phyloP scores from a whole-genome alignment of 2,329 filamentous ascomycete species.

The Aspergillus sp. region DNA sequence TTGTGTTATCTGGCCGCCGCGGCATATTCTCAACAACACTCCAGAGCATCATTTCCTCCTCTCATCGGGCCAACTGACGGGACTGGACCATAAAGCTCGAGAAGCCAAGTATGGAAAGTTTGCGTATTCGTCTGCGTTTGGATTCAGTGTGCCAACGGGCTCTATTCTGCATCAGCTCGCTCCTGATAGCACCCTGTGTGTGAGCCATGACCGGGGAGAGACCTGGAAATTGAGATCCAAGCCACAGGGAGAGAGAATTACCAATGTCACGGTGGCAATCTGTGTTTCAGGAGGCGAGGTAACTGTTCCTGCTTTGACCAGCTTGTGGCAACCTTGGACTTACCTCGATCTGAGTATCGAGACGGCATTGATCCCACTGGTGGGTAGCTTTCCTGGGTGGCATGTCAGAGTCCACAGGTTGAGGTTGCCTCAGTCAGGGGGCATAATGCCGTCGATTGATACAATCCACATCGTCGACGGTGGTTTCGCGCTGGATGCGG shows the following conservation, averaged over 20 bases:
- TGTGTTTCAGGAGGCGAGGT: too few species aligned
- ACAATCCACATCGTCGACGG: slow-evolving; percentile 1
- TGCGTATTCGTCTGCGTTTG: slow-evolving; percentile 49
- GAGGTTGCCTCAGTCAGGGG: not conserved
- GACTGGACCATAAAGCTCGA: slow-evolving; percentile 38
- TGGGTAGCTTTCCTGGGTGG: slow-evolving; percentile 15
- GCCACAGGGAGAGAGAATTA: slow-evolving; percentile 5
- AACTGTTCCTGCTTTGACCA: not conserved
- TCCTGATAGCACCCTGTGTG: slow-evolving; percentile 37
- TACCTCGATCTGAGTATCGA: slow-evolving; percentile 10
- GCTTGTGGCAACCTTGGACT: slow-evolving; percentile 17
- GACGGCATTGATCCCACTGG: slow-evolving; percentile 13
- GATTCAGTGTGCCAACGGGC: slow-evolving; percentile 44
- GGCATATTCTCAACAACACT: slow-evolving; percentile 47
- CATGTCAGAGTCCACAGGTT: slow-evolving; percentile 17
- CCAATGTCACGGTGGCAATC: not conserved
- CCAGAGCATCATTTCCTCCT: slow-evolving; percentile 44
- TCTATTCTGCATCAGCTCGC: slow-evolving; percentile 39
- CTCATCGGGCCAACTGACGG: slow-evolving; percentile 39
- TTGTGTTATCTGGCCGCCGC: slow-evolving; percentile 23
- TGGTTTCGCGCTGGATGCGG: slow-evolving; percentile 5
- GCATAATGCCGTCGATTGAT: not conserved
- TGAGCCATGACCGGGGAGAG: slow-evolving; percentile 38
- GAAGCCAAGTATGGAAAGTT: slow-evolving; percentile 50
- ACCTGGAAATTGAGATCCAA: slow-evolving; percentile 41